phyloP scores from a whole-genome alignment of 495 filamentous ascomycete species.

The Penicillium herquei region DNA sequence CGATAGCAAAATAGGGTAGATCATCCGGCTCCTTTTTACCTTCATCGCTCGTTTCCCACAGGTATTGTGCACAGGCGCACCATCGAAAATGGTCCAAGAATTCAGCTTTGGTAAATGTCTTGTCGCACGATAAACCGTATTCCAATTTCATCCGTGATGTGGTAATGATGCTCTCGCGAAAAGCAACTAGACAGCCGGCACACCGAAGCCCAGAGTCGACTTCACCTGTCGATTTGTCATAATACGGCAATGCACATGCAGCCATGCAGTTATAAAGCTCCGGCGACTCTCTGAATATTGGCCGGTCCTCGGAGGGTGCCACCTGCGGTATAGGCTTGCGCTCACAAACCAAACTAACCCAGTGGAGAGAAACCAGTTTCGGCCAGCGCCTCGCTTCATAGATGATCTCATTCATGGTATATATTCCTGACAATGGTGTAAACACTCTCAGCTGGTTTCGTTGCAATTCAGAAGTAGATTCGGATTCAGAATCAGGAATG shows the following conservation, averaged over 20 bases:
- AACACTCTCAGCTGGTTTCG: slow-evolving; percentile 24
- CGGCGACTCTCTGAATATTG: not conserved
- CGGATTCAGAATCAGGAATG: too few relatives aligned
- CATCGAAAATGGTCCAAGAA: slow-evolving; percentile 41
- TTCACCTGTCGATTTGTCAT: slow-evolving; percentile 32
- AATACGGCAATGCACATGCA: slow-evolving; percentile 39
- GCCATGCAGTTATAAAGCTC: slow-evolving; percentile 23
- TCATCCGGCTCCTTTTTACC: too few relatives aligned
- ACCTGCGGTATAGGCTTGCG: slow-evolving; percentile 18
- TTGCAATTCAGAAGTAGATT: too few relatives aligned
- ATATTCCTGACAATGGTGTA: slow-evolving; percentile 24
- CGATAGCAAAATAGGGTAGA: too few relatives aligned
- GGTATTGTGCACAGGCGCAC: slow-evolving; percentile 43
- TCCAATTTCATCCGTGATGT: slow-evolving; percentile 21
- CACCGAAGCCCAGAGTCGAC: slow-evolving; percentile 37
- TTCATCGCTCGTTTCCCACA: slow-evolving; percentile 3
- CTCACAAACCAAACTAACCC: slow-evolving; percentile 25
- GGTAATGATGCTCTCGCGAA: slow-evolving; percentile 33
- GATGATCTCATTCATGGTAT: slow-evolving; percentile 27
- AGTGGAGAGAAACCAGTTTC: slow-evolving; percentile 30
- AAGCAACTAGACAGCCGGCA: slow-evolving; percentile 40
- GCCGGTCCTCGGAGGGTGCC: not conserved
- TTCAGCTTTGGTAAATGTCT: slow-evolving; percentile 2
- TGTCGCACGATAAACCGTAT: slow-evolving; percentile 10
- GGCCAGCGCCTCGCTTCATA: slow-evolving; percentile 23